Percentiles rank a stretch among this genome's conserved stretches.
phyloP scores from a whole-genome alignment of 495 filamentous ascomycete species.

The Aspergillus ostianus region DNA sequence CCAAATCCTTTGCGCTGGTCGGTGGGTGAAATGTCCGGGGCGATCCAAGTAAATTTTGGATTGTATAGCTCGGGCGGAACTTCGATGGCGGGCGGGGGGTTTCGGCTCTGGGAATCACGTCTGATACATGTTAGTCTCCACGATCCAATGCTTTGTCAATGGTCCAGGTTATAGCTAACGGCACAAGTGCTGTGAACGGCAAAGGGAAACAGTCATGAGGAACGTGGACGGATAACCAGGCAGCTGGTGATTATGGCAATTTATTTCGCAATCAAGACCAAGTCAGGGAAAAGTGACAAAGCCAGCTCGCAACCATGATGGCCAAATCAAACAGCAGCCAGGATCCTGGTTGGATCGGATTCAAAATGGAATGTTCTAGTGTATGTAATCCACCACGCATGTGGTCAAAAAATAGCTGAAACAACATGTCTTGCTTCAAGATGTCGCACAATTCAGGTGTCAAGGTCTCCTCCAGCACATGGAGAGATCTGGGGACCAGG shows the following conservation, averaged over 20 bases:
- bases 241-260: not conserved
- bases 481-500: not conserved
- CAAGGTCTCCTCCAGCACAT: not conserved
- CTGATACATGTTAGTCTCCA: slow-evolving; percentile 19
- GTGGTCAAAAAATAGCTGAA: not conserved
- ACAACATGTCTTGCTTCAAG: not conserved
- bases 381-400: not conserved
- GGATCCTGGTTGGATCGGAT: not conserved
- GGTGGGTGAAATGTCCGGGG: slow-evolving; percentile 45
- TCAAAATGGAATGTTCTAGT: not conserved
- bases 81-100: slow-evolving; percentile 15
- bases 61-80: slow-evolving; percentile 33
- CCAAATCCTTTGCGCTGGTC: slow-evolving; percentile 41
- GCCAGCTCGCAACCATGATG: not conserved
- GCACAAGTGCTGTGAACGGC: not conserved
- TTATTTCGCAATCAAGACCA: not conserved
- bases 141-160: not conserved
- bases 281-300: not conserved
- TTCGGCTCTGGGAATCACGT: slow-evolving; percentile 21
- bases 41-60: slow-evolving; percentile 45
- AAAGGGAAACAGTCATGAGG: not conserved
- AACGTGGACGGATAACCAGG: not conserved
- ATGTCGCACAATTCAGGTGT: not conserved
- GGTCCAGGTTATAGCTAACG: not conserved
- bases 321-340: not conserved